phyloP scores from a whole-genome alignment of 225 moss, liverwort and hornwort genomes.

The Marchantia polymorpha region DNA sequence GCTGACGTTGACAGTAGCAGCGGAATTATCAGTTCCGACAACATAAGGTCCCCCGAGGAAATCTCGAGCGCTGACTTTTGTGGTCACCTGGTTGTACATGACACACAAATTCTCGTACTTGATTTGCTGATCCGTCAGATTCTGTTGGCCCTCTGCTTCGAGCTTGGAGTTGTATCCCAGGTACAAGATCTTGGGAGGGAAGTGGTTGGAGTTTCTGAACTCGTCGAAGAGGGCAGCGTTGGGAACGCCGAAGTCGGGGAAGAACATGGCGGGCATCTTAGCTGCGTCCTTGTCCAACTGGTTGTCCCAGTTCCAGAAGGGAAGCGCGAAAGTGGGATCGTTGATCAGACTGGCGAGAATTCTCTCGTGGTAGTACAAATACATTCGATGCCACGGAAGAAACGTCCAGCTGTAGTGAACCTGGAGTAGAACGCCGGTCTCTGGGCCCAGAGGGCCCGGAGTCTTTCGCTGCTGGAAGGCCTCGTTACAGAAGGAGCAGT shows the following conservation, averaged over 20 bases:
- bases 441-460: no score
- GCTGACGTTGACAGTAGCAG: neutral
- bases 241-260: conserved; percentile 19
- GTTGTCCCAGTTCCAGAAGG: conserved; percentile 34
- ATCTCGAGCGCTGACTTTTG: conserved; percentile 32
- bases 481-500: no score
- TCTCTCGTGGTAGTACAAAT: no score
- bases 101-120: conserved; percentile 31
- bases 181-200: conserved; percentile 31
- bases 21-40: neutral
- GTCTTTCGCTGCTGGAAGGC: no score
- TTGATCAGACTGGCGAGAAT: no score
- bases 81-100: conserved; percentile 37
- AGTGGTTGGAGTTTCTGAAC: conserved; percentile 29
- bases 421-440: no score
- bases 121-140: conserved; percentile 23
- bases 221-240: conserved; percentile 31
- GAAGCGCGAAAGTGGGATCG: no score
- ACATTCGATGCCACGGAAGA: no score
- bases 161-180: conserved; percentile 23
- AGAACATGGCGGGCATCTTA: conserved; percentile 9
- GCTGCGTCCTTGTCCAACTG: neutral
- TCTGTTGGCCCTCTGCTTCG: conserved; percentile 4
- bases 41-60: conserved; percentile 37
- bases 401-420: no score